A percentile compares a stretch with the other conserved stretches of the same genome.
phyloP scores from a whole-genome alignment of 768 basidiomycete genomes.

The Leccinellum albellum region DNA sequence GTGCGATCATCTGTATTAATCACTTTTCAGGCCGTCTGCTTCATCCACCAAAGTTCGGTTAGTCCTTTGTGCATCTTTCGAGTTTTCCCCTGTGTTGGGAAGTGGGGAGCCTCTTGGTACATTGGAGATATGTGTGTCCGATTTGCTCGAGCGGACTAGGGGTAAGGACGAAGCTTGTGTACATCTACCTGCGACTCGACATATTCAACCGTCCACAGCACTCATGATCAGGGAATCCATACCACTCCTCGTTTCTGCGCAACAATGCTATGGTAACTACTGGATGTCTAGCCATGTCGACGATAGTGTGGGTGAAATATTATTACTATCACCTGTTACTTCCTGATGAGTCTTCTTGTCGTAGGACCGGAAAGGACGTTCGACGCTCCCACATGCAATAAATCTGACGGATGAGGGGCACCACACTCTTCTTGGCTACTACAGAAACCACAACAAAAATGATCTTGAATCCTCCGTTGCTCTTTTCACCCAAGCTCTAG shows the following conservation, averaged over 20 bases:
- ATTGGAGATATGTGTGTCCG: neutral
- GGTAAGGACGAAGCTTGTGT: neutral
- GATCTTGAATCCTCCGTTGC: too few species aligned
- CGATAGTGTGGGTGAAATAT: neutral
- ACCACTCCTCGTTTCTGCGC: neutral
- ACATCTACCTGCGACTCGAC: neutral
- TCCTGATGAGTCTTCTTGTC: neutral
- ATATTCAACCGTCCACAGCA: neutral
- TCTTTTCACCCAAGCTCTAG: too few species aligned
- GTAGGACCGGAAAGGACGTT: neutral
- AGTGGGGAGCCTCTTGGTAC: too few species aligned
- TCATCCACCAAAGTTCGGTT: too few species aligned
- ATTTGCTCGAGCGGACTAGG: neutral
- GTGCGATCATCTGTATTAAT: neutral
- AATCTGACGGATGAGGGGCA: conserved; percentile 4
- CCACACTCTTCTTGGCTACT: too few species aligned
- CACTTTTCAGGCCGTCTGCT: too few species aligned
- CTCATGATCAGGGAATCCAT: neutral
- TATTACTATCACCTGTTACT: neutral
- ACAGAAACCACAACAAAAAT: too few species aligned
- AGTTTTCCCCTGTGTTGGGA: too few species aligned
- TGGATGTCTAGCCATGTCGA: neutral
- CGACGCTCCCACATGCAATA: neutral
- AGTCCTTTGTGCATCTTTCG: too few species aligned
- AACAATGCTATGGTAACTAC: neutral